Base-by-base conservation (phyloP, 768 basidiomycete species). In the Podaxis pistillaris region DNA sequence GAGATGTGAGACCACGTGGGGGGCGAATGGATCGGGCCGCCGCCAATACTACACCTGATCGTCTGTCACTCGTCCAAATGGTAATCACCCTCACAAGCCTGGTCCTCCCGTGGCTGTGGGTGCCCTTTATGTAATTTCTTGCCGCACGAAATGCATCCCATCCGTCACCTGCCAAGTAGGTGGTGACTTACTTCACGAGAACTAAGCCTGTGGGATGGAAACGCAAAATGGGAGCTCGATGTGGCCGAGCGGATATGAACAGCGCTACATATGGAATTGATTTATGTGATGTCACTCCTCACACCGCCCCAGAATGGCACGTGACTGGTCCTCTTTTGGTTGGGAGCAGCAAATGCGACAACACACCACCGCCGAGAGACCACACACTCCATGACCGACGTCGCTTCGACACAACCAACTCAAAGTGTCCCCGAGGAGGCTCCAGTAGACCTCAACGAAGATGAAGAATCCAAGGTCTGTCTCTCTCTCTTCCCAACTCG, bases 391-490 rank as follows among this genome's bases (percentile, higher is more conserved):
- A 85, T 86, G 85, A 74, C 84, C 69, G 83, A 85, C 78, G 74
- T 75, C 63, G 82, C 83, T 71, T 67, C 77, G 57, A 79, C 78
- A 60, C 79, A 78, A 66, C 74, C 78, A 9, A 65, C 75, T 36
- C 67, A 75, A 64, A 75, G 74, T 58, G 76, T 68, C 49, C 70
- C 68, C 55, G 69, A 65, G 36, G 79, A 83, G 53, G 65, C 69
- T 26, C 69, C 74, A 30, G 74, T 86, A 51, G 86, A 88, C 60
- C 84, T 87, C 76, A 81, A 77, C 1, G 87, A 88, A 63, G 87
- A 88, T 62, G 85, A 80, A 1, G 86, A 88, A 68, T 81, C 86
- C 22, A 85, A 86, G 77, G 86, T 85, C 63, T 67, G 66, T 52
- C 36, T 28, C 53, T n/a, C 59, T 55, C 50, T 63, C 58, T 40